A percentile compares a stretch with the other conserved stretches of the same genome.
phyloP scores from a whole-genome alignment of 2,329 filamentous ascomycete genomes.

The Pseudofabraea citricarpa region DNA sequence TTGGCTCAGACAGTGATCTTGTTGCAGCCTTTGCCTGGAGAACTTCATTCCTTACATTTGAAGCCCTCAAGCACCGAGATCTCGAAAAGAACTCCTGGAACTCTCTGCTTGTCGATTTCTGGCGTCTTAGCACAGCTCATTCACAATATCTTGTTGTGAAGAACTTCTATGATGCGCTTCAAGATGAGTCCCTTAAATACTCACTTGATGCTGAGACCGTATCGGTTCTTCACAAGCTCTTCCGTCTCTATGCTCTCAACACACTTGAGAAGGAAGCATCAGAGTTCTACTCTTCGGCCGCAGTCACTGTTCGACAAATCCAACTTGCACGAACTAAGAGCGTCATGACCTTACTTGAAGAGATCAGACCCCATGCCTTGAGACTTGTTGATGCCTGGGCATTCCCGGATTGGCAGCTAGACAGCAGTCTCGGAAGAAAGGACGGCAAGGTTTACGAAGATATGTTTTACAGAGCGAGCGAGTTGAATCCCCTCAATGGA shows the following conservation, averaged over 20 bases:
- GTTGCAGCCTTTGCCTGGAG: constrained; percentile 74
- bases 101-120: constrained; percentile 72
- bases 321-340: constrained; percentile 61
- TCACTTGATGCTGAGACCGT: constrained; percentile 54
- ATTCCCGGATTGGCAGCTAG: constrained; percentile 74
- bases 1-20: constrained; percentile 65
- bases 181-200: constrained; percentile 44
- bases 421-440: constrained; percentile 63
- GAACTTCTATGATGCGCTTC: constrained; percentile 70
- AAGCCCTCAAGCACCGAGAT: constrained; percentile 69
- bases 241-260: constrained; percentile 60
- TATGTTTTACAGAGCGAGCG: constrained; percentile 66
- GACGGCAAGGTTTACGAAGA: constrained; percentile 77
- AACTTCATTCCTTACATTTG: constrained; percentile 68
- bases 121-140: constrained; percentile 69
- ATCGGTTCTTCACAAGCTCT: constrained; percentile 58
- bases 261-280: constrained; percentile 64
- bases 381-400: constrained; percentile 69
- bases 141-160: constrained; percentile 75
- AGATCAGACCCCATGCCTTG: constrained; percentile 70
- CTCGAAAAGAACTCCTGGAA: constrained; percentile 75
- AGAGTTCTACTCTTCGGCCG: constrained; percentile 68
- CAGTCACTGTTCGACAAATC: constrained; percentile 69
- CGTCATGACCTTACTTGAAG: constrained; percentile 65
- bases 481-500: constrained; percentile 69